Conservation (phyloP, 2,329 filamentous ascomycete species). For the Xylaria sp. region DNA sequence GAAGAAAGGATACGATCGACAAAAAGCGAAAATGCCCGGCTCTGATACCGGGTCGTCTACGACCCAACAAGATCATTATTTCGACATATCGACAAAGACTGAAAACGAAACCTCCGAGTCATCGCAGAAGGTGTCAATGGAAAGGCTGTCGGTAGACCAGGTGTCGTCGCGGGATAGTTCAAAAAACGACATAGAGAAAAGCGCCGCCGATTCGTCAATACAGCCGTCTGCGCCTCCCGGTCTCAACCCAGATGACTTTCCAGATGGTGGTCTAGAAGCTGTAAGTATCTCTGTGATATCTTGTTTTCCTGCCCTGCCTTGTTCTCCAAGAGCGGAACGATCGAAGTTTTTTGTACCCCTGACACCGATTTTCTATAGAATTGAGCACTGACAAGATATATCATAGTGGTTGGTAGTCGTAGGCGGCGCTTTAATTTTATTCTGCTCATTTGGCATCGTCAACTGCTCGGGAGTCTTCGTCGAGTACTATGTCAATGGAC, state of each 20-base stretch:
- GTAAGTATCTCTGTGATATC: slow-evolving; percentile 28
- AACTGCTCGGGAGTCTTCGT: slow-evolving; percentile 66
- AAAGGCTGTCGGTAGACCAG: slow-evolving; percentile 46
- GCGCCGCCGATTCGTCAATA: slow-evolving; percentile 25
- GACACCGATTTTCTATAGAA: neutral
- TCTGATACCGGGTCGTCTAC: slow-evolving; percentile 44
- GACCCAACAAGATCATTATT: slow-evolving; percentile 33
- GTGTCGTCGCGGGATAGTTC: slow-evolving; percentile 44
- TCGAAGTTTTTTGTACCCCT: neutral
- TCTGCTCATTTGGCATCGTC: slow-evolving; percentile 54
- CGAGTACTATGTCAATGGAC: slow-evolving; percentile 63
- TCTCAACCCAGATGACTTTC: slow-evolving; percentile 63
- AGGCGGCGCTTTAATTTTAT: slow-evolving; percentile 45
- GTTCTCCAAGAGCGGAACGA: neutral
- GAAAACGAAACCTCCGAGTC: slow-evolving; percentile 33
- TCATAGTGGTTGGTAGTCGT: slow-evolving; percentile 39
- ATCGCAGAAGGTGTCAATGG: slow-evolving; percentile 36
- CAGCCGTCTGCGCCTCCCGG: slow-evolving; percentile 45
- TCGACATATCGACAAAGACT: slow-evolving; percentile 36
- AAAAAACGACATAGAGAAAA: slow-evolving; percentile 50
- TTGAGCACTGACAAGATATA: slow-evolving; percentile 25
- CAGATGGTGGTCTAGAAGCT: slow-evolving; percentile 67
- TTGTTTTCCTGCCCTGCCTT: neutral
- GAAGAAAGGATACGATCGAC: neutral
- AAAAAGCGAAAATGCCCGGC: slow-evolving; percentile 30